phyloP scores from a whole-genome alignment of 305 asterid genomes.

The Fraxinus xanthoxyloides region DNA sequence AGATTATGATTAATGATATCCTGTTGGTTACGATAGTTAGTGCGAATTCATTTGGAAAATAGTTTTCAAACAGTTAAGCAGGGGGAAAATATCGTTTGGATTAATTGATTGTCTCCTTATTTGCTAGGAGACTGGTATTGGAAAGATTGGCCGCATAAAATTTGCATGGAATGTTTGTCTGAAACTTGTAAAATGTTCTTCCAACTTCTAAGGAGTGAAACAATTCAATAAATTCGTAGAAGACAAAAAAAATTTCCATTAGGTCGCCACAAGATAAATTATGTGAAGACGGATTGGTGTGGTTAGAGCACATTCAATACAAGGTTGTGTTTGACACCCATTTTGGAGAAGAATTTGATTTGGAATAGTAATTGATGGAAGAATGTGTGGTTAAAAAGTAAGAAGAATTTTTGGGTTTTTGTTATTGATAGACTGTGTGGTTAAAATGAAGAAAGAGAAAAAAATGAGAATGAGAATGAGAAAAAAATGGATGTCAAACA shows the following conservation, averaged over 20 bases:
- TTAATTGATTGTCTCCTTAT: neutral
- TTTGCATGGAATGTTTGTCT: neutral
- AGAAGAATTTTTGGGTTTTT: too few species aligned
- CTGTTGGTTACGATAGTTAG: slow-evolving; percentile 4
- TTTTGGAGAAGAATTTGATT: too few species aligned
- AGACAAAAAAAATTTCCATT: neutral
- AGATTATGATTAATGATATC: slow-evolving; percentile 4
- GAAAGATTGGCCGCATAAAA: neutral
- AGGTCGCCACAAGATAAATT: neutral
- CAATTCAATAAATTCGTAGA: neutral
- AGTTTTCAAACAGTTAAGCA: neutral
- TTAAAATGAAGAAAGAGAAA: too few species aligned
- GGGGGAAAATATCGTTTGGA: neutral
- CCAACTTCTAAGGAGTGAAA: neutral
- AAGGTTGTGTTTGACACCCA: too few species aligned
- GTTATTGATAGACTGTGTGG: too few species aligned
- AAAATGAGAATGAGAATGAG: too few species aligned
- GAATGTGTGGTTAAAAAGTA: too few species aligned
- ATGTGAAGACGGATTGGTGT: neutral
- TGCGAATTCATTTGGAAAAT: neutral
- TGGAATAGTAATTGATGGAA: too few species aligned
- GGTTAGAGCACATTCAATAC: neutral
- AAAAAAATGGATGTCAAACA: too few species aligned
- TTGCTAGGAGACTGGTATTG: neutral
- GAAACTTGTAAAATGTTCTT: neutral